Conservation (phyloP, 2,329 filamentous ascomycete genomes). For the Chalaropsis thielavioides region DNA sequence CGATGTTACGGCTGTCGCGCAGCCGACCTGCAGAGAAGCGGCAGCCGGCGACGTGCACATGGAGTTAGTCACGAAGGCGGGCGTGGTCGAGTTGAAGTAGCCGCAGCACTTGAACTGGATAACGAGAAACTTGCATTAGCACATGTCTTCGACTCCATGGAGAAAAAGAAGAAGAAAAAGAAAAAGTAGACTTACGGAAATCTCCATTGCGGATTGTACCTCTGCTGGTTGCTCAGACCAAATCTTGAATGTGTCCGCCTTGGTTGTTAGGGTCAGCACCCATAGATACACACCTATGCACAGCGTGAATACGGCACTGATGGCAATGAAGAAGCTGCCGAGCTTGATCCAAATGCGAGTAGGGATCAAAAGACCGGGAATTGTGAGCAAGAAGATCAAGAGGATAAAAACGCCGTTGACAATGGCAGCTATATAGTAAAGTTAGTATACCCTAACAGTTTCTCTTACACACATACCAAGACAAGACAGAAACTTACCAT, state of each 20-base stretch:
- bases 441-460: constrained; percentile 8
- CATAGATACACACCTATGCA: constrained; percentile 53
- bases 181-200: constrained; percentile 37
- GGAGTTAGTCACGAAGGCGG: constrained; percentile 54
- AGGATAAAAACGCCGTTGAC: constrained; percentile 60
- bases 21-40: constrained; percentile 56
- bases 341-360: constrained; percentile 56
- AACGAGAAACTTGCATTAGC: constrained; percentile 3
- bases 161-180: not conserved
- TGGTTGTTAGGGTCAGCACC: constrained; percentile 57
- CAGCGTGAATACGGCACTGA: constrained; percentile 49
- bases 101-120: constrained; percentile 64
- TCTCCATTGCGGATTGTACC: constrained; percentile 56
- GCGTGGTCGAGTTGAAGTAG: constrained; percentile 57
- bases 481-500: constrained; percentile 24
- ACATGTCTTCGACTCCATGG: not conserved
- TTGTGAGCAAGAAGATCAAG: constrained; percentile 50
- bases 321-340: constrained; percentile 48
- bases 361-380: constrained; percentile 57
- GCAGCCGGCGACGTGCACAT: constrained; percentile 56
- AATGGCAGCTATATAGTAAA: constrained; percentile 44
- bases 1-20: constrained; percentile 49
- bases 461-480: not conserved
- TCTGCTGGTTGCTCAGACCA: constrained; percentile 43
- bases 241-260: constrained; percentile 44